Conservation (phyloP, 2,329 filamentous ascomycete species). For the Ophiostoma sp. region DNA sequence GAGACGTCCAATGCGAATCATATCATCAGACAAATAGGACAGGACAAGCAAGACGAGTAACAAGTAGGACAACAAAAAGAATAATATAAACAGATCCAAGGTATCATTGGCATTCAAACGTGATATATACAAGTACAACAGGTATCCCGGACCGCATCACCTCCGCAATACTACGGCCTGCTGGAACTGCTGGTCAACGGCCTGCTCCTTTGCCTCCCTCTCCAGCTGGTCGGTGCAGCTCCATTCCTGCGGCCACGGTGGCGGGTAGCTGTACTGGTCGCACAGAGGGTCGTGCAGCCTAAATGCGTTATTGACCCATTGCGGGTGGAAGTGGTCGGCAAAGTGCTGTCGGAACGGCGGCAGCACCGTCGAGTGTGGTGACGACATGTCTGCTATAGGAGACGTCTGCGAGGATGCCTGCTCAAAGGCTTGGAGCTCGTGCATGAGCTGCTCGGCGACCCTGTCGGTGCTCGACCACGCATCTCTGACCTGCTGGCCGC, state of each 20-base stretch:
- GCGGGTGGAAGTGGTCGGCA: background rate
- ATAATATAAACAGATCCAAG: background rate
- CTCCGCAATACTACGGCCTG: background rate
- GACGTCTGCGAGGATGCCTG: background rate
- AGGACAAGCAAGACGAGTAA: background rate
- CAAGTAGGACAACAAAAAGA: background rate
- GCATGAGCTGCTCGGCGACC: constrained; percentile 15
- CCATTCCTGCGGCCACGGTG: constrained; percentile 22
- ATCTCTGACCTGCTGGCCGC: background rate
- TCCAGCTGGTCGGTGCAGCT: constrained; percentile 24
- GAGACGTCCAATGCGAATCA: background rate
- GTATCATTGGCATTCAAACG: background rate
- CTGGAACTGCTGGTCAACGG: constrained; percentile 13
- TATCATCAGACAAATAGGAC: too few relatives aligned
- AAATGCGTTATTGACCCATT: constrained; percentile 10
- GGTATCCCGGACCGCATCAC: background rate
- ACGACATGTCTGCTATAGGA: background rate
- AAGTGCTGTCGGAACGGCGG: constrained; percentile 3
- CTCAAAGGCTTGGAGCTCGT: constrained; percentile 6
- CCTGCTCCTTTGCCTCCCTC: constrained; percentile 18
- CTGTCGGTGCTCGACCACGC: constrained; percentile 18
- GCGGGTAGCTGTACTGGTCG: constrained; percentile 19
- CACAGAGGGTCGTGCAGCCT: constrained; percentile 20
- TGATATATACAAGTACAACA: background rate
- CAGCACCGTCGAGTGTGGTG: background rate